Evolutionary conservation across 139 green algal species (phyloP).

Genomic region (Closterium sp.): DNA sequence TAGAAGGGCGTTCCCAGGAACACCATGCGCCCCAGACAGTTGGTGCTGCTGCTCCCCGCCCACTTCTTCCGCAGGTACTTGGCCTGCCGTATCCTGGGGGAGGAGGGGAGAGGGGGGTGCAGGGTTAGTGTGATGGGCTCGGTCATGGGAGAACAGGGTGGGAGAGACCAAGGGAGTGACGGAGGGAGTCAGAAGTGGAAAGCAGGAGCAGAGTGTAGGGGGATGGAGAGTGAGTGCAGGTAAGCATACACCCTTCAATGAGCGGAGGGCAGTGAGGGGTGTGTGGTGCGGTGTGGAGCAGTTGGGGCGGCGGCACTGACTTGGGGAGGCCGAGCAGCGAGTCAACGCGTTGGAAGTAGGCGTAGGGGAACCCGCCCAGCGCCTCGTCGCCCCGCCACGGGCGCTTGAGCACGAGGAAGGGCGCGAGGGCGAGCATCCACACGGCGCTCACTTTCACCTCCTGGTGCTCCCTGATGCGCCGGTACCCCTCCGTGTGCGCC

Average conservation of each 20-base stretch:
- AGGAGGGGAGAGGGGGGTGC: not conserved
- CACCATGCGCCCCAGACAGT: not conserved
- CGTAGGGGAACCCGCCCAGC: slow-evolving; percentile 1
- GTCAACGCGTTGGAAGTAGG: not conserved
- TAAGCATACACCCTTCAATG: too few relatives aligned
- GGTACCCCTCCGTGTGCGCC: not conserved
- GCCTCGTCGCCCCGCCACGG: not conserved
- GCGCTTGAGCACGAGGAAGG: not conserved
- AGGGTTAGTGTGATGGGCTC: too few relatives aligned
- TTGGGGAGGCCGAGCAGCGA: not conserved
- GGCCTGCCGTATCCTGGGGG: not conserved
- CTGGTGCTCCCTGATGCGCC: slow-evolving; percentile 12
- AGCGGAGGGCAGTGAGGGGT: too few relatives aligned
- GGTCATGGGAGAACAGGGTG: too few relatives aligned
- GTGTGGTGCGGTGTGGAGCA: not conserved
- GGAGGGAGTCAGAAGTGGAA: not conserved
- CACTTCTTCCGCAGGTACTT: not conserved
- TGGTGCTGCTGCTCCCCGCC: not conserved
- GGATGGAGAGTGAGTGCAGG: not conserved
- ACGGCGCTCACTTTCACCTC: not conserved
- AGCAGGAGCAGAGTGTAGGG: not conserved
- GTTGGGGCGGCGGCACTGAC: not conserved
- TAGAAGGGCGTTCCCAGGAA: slow-evolving; percentile 38
- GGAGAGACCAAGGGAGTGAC: too few relatives aligned
- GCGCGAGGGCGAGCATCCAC: not conserved